Conservation (phyloP, 108 stramenopile genomes). For the Discostella stelligeroides region DNA sequence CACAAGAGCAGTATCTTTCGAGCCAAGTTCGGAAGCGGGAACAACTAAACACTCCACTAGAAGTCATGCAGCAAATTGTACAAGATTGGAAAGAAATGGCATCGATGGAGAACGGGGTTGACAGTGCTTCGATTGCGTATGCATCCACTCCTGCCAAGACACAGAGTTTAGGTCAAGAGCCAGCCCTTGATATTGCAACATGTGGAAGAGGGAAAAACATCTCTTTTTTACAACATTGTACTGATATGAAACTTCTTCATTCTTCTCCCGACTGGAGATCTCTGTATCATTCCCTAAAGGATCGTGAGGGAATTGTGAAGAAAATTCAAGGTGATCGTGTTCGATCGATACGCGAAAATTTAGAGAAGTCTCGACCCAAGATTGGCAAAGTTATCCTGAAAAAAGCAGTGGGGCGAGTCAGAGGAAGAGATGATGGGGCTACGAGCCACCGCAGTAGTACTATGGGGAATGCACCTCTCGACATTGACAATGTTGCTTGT, state of each 20-base stretch:
- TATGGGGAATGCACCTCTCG: neutral
- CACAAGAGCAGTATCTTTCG: neutral
- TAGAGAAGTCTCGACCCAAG: constrained; percentile 38
- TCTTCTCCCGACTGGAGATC: constrained; percentile 42
- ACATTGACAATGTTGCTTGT: neutral
- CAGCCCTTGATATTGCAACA: constrained; percentile 17
- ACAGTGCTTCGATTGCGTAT: neutral
- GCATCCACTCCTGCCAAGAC: constrained; percentile 12
- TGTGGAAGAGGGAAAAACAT: constrained; percentile 27
- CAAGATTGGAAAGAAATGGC: constrained; percentile 52
- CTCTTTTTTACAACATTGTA: constrained; percentile 23
- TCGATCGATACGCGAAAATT: constrained; percentile 60
- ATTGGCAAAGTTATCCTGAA: constrained; percentile 44
- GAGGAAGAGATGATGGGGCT: constrained; percentile 13
- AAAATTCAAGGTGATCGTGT: constrained; percentile 40
- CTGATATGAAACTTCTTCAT: constrained; percentile 36
- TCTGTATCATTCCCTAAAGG: constrained; percentile 13
- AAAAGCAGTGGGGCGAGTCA: constrained; percentile 40
- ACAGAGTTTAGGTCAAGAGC: constrained; percentile 16
- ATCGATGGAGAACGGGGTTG: constrained; percentile 26
- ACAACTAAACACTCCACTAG: constrained; percentile 18
- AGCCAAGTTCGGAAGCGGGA: neutral
- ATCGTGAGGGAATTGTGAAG: constrained; percentile 25
- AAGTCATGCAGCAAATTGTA: constrained; percentile 34
- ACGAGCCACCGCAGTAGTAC: neutral